These are phyloP conservation scores for Erythrobasidium hasegawianum DNA, from an alignment of 1,284 basidiomycete genomes.

Conservation along the genomic window DNA sequence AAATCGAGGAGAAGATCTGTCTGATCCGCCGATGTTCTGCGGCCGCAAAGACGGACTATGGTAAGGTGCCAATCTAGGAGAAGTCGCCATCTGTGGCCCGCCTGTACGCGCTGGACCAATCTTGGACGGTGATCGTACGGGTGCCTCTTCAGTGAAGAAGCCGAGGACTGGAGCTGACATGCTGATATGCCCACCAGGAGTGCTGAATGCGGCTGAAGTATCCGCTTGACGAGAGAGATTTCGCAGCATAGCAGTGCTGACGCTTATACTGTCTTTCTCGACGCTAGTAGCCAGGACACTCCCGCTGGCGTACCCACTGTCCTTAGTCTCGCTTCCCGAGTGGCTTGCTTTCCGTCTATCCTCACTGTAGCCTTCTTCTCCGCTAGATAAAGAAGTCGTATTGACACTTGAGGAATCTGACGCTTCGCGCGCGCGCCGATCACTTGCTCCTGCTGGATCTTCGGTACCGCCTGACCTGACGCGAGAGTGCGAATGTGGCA, in stretches of 20 bases:
- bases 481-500: background rate
- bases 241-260: too few species aligned
- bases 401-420: background rate
- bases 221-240: background rate
- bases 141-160: conserved; percentile 29
- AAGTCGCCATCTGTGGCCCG: background rate
- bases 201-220: background rate
- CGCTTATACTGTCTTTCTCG: background rate
- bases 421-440: background rate
- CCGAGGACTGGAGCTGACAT: conserved; percentile 30
- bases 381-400: background rate
- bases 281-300: background rate
- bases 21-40: background rate
- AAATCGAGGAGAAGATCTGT: background rate
- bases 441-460: background rate
- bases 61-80: background rate
- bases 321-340: background rate
- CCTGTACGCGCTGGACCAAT: background rate
- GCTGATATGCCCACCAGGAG: conserved; percentile 6
- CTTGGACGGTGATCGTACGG: conserved; percentile 1
- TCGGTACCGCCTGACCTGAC: background rate
- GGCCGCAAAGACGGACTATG: background rate
- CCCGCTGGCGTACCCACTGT: background rate
- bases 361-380: background rate
- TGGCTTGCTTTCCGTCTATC: background rate